Percentiles rank a stretch among this genome's conserved stretches.
Conservation (phyloP, 768 basidiomycete genomes). For the Suillus alpinus region DNA sequence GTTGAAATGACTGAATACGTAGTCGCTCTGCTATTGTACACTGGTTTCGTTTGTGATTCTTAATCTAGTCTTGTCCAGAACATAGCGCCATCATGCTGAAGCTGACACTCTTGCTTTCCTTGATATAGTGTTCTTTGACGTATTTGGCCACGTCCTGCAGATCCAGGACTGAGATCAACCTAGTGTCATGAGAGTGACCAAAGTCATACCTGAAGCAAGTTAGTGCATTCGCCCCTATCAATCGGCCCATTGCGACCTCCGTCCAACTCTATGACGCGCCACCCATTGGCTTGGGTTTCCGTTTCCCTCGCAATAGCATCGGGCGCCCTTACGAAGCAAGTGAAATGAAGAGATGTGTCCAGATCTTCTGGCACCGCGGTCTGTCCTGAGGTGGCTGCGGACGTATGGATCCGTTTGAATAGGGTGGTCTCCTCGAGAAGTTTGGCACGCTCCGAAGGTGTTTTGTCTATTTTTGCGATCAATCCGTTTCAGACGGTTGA, state of each 20-base stretch:
- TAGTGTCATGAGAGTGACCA: not conserved
- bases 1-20: not conserved
- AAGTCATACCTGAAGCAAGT: constrained; percentile 53
- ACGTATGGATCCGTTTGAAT: constrained; percentile 75
- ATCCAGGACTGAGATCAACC: not conserved
- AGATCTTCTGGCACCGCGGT: constrained; percentile 58
- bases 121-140: constrained; percentile 42
- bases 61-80: constrained; percentile 17
- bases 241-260: constrained; percentile 76
- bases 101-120: constrained; percentile 33
- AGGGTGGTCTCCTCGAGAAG: constrained; percentile 73
- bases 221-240: constrained; percentile 64
- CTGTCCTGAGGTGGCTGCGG: constrained; percentile 70
- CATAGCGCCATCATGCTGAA: constrained; percentile 52
- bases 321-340: constrained; percentile 77
- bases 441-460: constrained; percentile 70
- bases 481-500: not conserved
- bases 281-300: constrained; percentile 21
- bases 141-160: constrained; percentile 45
- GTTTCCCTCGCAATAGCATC: constrained; percentile 25
- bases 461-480: constrained; percentile 44
- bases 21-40: not conserved
- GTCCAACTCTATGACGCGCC: constrained; percentile 79
- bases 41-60: not conserved
- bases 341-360: constrained; percentile 82